These are phyloP conservation scores for Malassezia yamatoensis DNA, from an alignment of 1,284 basidiomycete species.

Conservation along the genomic window DNA sequence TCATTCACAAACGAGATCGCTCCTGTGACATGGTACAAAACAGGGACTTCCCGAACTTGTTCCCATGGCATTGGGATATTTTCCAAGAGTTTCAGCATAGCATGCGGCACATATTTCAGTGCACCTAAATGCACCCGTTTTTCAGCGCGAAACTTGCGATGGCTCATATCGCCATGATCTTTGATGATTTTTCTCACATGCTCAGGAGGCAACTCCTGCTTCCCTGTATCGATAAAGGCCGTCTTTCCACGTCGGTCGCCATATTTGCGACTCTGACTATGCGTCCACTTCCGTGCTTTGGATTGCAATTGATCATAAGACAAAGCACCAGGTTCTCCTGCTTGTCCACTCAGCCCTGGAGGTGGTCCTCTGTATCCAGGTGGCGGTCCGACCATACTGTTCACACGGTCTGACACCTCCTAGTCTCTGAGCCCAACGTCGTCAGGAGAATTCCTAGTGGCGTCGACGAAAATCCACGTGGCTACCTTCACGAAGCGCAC, in stretches of 20 bases:
- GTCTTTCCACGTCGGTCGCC: conserved; percentile 72
- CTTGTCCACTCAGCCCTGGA: conserved; percentile 9
- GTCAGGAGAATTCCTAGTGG: not conserved
- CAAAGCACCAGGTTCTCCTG: conserved; percentile 50
- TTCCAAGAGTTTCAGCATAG: conserved; percentile 96
- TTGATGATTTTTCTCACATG: conserved; percentile 54
- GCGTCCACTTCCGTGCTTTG: conserved; percentile 85
- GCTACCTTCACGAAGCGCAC: not conserved
- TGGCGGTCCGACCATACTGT: conserved; percentile 14
- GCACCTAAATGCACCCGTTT: conserved; percentile 97
- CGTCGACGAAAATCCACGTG: conserved; percentile 10
- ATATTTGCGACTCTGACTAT: conserved; percentile 81
- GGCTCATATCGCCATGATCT: conserved; percentile 49
- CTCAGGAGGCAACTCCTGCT: conserved; percentile 65
- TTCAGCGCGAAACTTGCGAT: conserved; percentile 74
- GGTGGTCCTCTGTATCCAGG: conserved; percentile 9
- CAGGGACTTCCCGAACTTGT: conserved; percentile 50
- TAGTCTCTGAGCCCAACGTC: too few species aligned
- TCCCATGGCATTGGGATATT: conserved; percentile 99
- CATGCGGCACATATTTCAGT: conserved; percentile 96
- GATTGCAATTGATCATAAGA: conserved; percentile 67
- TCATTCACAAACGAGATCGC: conserved; percentile 99
- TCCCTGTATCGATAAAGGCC: conserved; percentile 81
- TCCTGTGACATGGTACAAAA: conserved; percentile 67
- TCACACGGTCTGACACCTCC: not conserved